A percentile compares a stretch with the other conserved stretches of the same genome.
Conservation (phyloP, 2,329 filamentous ascomycete genomes). For the Fusarium domesticum region DNA sequence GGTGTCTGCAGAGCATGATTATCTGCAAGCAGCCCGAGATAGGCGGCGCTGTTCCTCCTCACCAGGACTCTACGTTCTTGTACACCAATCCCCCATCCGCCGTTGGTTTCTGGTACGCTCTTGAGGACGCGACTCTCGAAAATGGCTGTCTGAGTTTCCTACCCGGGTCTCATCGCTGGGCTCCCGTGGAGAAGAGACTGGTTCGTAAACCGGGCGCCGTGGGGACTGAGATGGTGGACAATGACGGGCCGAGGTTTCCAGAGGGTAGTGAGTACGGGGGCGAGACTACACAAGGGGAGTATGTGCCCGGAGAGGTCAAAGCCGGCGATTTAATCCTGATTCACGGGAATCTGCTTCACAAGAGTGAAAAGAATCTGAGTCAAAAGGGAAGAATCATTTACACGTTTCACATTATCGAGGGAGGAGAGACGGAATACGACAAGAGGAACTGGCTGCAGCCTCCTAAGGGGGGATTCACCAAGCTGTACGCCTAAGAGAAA, state of each 20-base stretch:
- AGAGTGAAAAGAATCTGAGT: conserved; percentile 90
- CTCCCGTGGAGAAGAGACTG: conserved; percentile 69
- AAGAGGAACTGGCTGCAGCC: conserved; percentile 91
- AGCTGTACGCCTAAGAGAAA: conserved; percentile 44
- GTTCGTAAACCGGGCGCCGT: conserved; percentile 57
- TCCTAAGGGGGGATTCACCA: conserved; percentile 74
- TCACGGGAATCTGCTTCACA: conserved; percentile 92
- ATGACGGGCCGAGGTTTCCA: conserved; percentile 64
- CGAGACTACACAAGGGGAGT: conserved; percentile 45
- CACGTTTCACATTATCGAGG: conserved; percentile 96
- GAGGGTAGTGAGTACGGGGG: conserved; percentile 47
- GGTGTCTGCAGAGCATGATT: conserved; percentile 88
- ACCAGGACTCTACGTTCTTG: conserved; percentile 90
- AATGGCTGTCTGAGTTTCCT: conserved; percentile 91
- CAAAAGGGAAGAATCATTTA: conserved; percentile 88
- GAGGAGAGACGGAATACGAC: conserved; percentile 71
- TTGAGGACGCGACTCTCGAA: conserved; percentile 82
- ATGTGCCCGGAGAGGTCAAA: conserved; percentile 82
- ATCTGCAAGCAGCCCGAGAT: conserved; percentile 99
- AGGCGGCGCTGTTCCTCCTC: conserved; percentile 82
- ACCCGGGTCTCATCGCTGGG: conserved; percentile 74
- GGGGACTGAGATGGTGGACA: conserved; percentile 70
- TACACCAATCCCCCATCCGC: conserved; percentile 87
- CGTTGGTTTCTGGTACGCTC: conserved; percentile 95
- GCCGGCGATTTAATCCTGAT: conserved; percentile 89